These are phyloP conservation scores for Cicer arietinum DNA, from an alignment of 306 rosid genomes.

Conservation along the genomic window DNA sequence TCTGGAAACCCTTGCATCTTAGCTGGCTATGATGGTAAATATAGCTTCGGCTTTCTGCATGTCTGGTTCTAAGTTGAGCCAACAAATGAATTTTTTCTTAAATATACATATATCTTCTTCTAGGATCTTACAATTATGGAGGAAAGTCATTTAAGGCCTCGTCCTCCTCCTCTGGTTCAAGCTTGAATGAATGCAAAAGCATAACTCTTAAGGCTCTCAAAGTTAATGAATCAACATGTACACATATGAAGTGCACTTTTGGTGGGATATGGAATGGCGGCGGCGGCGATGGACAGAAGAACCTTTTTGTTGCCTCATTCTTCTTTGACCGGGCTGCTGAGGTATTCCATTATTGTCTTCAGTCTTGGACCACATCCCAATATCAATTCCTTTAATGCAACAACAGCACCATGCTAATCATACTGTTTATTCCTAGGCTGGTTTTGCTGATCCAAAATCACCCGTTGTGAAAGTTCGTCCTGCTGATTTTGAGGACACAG, in stretches of 20 bases:
- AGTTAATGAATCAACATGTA: conserved; percentile 73
- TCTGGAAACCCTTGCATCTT: conserved; percentile 74
- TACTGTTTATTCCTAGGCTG: conserved; percentile 58
- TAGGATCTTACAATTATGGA: conserved; percentile 75
- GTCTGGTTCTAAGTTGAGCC: background rate
- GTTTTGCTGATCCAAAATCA: conserved; percentile 71
- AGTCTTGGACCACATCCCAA: conserved; percentile 10
- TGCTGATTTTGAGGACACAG: conserved; percentile 69
- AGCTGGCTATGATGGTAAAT: conserved; percentile 75
- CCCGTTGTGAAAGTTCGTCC: conserved; percentile 72
- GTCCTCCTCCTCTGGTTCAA: conserved; percentile 67
- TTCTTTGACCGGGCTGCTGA: conserved; percentile 97
- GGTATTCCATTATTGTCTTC: conserved; percentile 52
- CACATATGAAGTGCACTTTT: conserved; percentile 87
- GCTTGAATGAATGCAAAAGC: conserved; percentile 70
- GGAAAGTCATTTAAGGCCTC: conserved; percentile 63
- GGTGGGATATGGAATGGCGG: conserved; percentile 97
- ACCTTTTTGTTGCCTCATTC: conserved; percentile 94
- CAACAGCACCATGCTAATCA: conserved; percentile 36
- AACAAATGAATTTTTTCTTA: background rate
- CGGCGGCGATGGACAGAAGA: conserved; percentile 87
- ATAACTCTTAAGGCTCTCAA: conserved; percentile 68
- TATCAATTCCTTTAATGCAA: background rate
- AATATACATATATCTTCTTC: background rate
- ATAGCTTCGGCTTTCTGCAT: conserved; percentile 39